Evolutionary conservation across 441 rosid genomes (phyloP), one percentile per base, ranked within the genome.

Genomic region (Brassica balearica): DNA sequence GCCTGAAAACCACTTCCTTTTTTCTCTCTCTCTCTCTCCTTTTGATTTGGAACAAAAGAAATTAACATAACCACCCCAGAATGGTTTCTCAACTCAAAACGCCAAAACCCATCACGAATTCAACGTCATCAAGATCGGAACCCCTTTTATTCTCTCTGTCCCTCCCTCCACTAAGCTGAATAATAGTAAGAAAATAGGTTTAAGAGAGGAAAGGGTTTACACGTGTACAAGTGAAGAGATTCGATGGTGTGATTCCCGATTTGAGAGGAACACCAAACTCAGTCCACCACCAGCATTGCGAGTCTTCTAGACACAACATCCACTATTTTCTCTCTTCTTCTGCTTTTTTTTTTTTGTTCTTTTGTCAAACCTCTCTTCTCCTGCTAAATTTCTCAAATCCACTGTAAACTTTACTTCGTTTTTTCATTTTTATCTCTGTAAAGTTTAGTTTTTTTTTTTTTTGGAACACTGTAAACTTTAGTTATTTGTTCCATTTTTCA

Each of bases 241-340:
- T 72, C 25, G 17, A 66, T 77, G 77, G 72, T 2, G 68, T 3
- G 81, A 71, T 69, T 65, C 65, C 75, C 67, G 68, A 71, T 68
- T 61, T 59, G 69, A 66, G 56, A 69, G 65, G 66, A 11, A 10
- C 6, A 36, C 2, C 10, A 72, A 56, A 67, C 77, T 78, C 29
- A 78, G 81, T 78, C 77, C 70, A 79, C 5, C 53, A 69, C 67
- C 51, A 61, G 27, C 68, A 74, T 65, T 74, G 60, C 82, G 82
- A 79, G 78, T 69, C 82, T 79, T 74, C 66, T 68, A 75, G 41
- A 9, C 71, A 8, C 1, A 62, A 79, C 75, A 61, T 10, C 61
- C 43, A 58, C 71, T 65, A 65, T 22, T 34, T 77, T 53, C n/a
- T 70, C 60, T 68, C 68, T 66, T 15, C 17, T 15, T 15, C 17